Base-by-base conservation (phyloP, 495 filamentous ascomycete genomes). In the Xylaria curta region DNA sequence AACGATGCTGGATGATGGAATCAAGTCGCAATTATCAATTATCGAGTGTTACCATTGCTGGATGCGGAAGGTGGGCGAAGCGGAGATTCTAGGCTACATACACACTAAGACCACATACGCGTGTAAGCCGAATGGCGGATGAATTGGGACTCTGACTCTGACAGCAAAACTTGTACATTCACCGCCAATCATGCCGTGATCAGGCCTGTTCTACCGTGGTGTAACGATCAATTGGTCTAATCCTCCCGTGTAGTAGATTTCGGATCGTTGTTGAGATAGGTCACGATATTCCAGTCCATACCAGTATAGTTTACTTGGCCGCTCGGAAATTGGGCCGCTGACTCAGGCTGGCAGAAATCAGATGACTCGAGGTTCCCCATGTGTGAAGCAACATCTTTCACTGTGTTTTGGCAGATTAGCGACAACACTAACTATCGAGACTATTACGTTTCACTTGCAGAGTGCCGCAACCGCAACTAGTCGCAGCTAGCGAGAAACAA, bases 11-110 rank as follows among this genome's bases (percentile, higher is more conserved):
- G 60, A 63, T 42, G 24, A 63, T 42, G 24, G 38, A 65, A 44
- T 65, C 44, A 19, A 47, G 36, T 47, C 26, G 62, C 44, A 15
- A 51, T 66, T 47, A 7, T 17, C 5, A 47, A 8, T 15, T 6
- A 21, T 47, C n/a, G 31, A 54, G 19, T 3, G 12, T 31, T 56
- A 54, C n/a, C 19, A 49, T 53, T 54, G 31, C 64, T 56, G 49
- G 40, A 67, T 67, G 28, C 19, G 64, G 64, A 67, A 67, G 64
- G 65, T 67, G 49, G 46, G 46, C 8, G 63, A 38, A 63, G 60
- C 60, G 38, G 38, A 63, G 60, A 21, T 38, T 26, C 36, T 33
- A 38, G 36, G 38, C 9, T 42, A 42, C 28, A 1, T 31, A 31
- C 28, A 31, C 10, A 36, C 33, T 21, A 15, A 42, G 7, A n/a